Evolutionary conservation across 192 early-diverging fungal species (phyloP).

Genomic region (Coemansia sp.): DNA sequence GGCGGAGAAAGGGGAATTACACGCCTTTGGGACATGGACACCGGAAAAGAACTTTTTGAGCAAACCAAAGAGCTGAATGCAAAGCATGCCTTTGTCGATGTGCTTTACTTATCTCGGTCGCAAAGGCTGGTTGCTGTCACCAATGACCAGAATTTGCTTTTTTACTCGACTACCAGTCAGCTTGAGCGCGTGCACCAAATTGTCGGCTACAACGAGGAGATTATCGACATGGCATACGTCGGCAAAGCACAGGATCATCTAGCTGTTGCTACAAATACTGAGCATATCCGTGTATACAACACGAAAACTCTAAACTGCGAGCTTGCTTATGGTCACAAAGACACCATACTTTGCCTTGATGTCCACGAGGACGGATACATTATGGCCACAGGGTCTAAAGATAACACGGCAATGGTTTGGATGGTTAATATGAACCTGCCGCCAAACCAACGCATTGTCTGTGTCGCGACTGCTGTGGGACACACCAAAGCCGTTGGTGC

Average conservation of each 20-base stretch:
- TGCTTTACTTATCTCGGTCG: slow-evolving; percentile 60
- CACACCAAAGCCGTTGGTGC: slow-evolving; percentile 94
- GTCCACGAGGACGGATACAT: slow-evolving; percentile 66
- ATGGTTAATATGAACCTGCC: slow-evolving; percentile 62
- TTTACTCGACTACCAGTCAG: slow-evolving; percentile 61
- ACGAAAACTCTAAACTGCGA: slow-evolving; percentile 76
- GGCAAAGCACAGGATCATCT: slow-evolving; percentile 70
- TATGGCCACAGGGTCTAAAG: slow-evolving; percentile 88
- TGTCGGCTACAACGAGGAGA: slow-evolving; percentile 95
- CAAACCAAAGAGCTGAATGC: slow-evolving; percentile 71
- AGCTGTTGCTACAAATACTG: slow-evolving; percentile 91
- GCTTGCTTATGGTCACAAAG: slow-evolving; percentile 84
- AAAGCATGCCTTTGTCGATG: slow-evolving; percentile 74
- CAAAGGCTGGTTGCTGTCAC: slow-evolving; percentile 73
- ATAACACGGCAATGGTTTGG: slow-evolving; percentile 87
- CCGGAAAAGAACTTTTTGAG: slow-evolving; percentile 66
- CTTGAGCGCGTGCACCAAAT: slow-evolving; percentile 75
- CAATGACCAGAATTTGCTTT: slow-evolving; percentile 88
- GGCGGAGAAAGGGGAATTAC: slow-evolving; percentile 82
- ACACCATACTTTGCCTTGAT: slow-evolving; percentile 83
- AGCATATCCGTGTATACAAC: slow-evolving; percentile 88
- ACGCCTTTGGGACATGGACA: slow-evolving; percentile 84
- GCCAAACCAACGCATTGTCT: slow-evolving; percentile 59
- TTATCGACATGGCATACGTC: slow-evolving; percentile 83
- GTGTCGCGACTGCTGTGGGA: slow-evolving; percentile 75